A percentile compares a stretch with the other conserved stretches of the same genome.
Conservation (phyloP, 78 protist genomes). For the Dictyostelium purpureum region DNA sequence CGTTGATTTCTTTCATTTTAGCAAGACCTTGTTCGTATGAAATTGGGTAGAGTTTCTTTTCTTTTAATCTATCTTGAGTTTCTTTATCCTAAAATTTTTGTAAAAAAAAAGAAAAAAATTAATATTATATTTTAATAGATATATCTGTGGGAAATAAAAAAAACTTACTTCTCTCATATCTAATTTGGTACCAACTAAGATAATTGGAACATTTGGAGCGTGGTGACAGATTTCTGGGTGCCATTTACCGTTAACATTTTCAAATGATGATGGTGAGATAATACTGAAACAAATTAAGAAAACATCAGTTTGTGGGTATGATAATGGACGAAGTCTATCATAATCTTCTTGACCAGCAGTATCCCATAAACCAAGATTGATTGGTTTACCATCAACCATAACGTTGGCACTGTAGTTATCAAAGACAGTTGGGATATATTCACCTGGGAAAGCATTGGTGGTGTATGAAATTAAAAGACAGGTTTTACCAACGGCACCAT, state of each 20-base stretch:
- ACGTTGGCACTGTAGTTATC: conserved; percentile 87
- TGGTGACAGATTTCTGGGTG: conserved; percentile 89
- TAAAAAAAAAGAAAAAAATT: background rate
- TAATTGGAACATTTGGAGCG: conserved; percentile 84
- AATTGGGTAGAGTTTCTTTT: conserved; percentile 71
- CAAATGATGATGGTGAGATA: conserved; percentile 87
- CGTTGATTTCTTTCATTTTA: conserved; percentile 81
- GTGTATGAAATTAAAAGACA: conserved; percentile 33
- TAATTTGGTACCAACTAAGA: conserved; percentile 92
- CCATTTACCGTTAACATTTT: conserved; percentile 91
- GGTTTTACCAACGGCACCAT: conserved; percentile 93
- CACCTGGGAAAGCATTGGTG: conserved; percentile 45
- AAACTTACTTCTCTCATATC: too few species aligned
- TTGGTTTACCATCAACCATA: conserved; percentile 73
- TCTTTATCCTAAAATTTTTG: conserved; percentile 64
- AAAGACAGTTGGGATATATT: conserved; percentile 73
- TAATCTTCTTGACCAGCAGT: conserved; percentile 97
- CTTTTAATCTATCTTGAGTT: conserved; percentile 46
- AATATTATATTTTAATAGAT: background rate
- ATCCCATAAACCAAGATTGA: conserved; percentile 77
- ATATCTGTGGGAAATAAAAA: background rate
- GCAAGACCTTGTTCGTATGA: conserved; percentile 64
- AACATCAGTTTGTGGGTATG: conserved; percentile 96
- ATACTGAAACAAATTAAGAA: conserved; percentile 94
- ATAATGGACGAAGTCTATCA: conserved; percentile 97